Evolutionary conservation across 2,329 filamentous ascomycete genomes (phyloP).

Genomic region (Ophiostoma pallidulum): DNA sequence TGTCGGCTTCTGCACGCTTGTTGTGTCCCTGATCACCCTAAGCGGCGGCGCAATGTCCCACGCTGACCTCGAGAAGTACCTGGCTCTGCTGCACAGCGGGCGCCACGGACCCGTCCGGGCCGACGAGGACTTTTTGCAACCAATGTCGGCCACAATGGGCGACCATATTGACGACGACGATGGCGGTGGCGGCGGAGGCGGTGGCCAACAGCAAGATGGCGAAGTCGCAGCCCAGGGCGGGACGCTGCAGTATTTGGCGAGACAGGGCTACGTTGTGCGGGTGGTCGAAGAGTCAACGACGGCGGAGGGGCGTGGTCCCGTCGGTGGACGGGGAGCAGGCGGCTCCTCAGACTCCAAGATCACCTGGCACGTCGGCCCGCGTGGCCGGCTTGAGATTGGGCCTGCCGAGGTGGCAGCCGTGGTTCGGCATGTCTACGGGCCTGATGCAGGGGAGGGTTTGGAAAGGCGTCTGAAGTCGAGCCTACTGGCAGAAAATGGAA

Average conservation of each 20-base stretch:
- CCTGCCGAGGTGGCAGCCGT: conserved; percentile 64
- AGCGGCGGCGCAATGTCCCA: conserved; percentile 67
- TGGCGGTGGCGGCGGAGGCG: not conserved
- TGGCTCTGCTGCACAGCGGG: conserved; percentile 18
- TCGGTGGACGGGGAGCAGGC: conserved; percentile 1
- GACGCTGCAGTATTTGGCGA: conserved; percentile 51
- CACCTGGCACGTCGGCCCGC: conserved; percentile 75
- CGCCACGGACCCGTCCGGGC: conserved; percentile 24
- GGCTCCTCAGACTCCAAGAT: conserved; percentile 30
- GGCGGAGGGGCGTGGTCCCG: conserved; percentile 4
- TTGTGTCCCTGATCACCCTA: conserved; percentile 69
- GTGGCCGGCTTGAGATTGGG: conserved; percentile 78
- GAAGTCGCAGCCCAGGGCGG: conserved; percentile 9
- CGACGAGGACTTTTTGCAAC: conserved; percentile 62
- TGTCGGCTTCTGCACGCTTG: conserved; percentile 67
- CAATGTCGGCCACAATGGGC: conserved; percentile 13
- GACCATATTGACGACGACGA: conserved; percentile 18
- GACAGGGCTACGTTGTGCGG: conserved; percentile 74
- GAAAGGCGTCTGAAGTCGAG: conserved; percentile 53
- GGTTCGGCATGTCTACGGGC: conserved; percentile 51
- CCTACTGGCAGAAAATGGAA: conserved; percentile 33
- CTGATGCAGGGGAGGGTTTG: conserved; percentile 39
- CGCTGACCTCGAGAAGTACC: conserved; percentile 63
- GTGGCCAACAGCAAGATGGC: not conserved
- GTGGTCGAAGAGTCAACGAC: conserved; percentile 68